Evolutionary conservation across 1,139 yeast genomes (phyloP), one percentile per base, ranked within the genome.

Genomic region (Pneumocystis murina): DNA sequence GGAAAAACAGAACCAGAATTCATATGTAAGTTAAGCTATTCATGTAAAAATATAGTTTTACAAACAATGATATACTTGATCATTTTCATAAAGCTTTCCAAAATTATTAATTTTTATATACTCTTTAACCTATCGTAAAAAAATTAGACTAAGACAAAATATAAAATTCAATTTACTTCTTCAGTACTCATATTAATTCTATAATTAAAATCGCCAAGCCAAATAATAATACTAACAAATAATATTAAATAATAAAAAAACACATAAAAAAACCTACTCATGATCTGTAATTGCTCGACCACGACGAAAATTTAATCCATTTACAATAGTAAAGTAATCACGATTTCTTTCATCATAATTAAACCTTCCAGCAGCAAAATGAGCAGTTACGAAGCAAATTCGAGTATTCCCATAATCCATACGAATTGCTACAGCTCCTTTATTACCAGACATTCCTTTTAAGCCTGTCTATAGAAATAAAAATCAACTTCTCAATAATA

Each of bases 121-220:
- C 6, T 76, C 72, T 64, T 96, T 77, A 14, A 89, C 55, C 55
- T 48, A 20, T 48, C 1, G 17, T 10, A 7, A 12, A 48, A 48
- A 24, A 3, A 7, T 48, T 12, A 48, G 28, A 12, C 10, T 48
- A 48, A 48, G 14, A 24, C n/a, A 48, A 24, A 48, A 48, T 14
- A 48, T 24, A 48, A 48, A 48, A 48, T 10, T 24, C 14, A 20
- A 48, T 20, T 48, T 48, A 48, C 95, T 35, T 83, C 82, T 6
- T 87, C 96, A 72, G 87, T 89, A 0, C 87, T 81, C 69, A 90
- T 74, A 38, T 82, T 78, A 43, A 94, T 83, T 69, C 99, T 79
- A 75, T 87, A 94, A 73, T 94, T 94, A 73, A 94, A 86, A 74
- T 94, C 99, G 3, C 99, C 98, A 73, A 91, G 80, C 98, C 98